These are phyloP conservation scores for Pseudotulostoma volvatum DNA, from an alignment of 495 filamentous ascomycete species.

Conservation along the genomic window DNA sequence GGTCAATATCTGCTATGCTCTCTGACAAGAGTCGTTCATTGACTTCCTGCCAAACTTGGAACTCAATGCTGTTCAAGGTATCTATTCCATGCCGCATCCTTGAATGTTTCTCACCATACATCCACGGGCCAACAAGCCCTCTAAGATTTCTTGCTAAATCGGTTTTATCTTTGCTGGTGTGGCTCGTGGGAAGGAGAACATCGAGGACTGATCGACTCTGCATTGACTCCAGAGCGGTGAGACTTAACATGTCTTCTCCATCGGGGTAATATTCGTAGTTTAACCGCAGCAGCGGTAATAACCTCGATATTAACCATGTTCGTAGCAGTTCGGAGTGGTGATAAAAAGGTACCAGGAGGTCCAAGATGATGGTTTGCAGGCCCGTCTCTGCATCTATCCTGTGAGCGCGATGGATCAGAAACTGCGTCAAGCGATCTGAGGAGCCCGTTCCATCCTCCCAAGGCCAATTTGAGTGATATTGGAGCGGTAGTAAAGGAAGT, in stretches of 20 bases:
- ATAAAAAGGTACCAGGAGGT: conserved; percentile 60
- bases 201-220: conserved; percentile 47
- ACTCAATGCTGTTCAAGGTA: conserved; percentile 9
- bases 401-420: conserved; percentile 60
- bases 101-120: conserved; percentile 38
- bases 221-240: conserved; percentile 41
- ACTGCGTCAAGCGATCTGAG: conserved; percentile 43
- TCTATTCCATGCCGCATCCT: conserved; percentile 6
- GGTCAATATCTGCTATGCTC: conserved; percentile 30
- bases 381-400: conserved; percentile 66
- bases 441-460: conserved; percentile 18
- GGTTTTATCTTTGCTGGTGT: conserved; percentile 21
- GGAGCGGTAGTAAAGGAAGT: conserved; percentile 49
- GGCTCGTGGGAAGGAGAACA: conserved; percentile 49
- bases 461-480: conserved; percentile 26
- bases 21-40: conserved; percentile 66
- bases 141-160: conserved; percentile 54
- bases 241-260: conserved; percentile 34
- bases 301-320: conserved; percentile 59
- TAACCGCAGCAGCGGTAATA: conserved; percentile 65
- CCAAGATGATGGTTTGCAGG: conserved; percentile 52
- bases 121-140: conserved; percentile 67
- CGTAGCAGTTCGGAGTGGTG: conserved; percentile 46
- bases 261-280: conserved; percentile 70
- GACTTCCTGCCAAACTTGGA: conserved; percentile 55